Evolutionary conservation across 306 rosid species (phyloP), one percentile per base, ranked within the genome.

Genomic region (Psophocarpus tetragonolobus): DNA sequence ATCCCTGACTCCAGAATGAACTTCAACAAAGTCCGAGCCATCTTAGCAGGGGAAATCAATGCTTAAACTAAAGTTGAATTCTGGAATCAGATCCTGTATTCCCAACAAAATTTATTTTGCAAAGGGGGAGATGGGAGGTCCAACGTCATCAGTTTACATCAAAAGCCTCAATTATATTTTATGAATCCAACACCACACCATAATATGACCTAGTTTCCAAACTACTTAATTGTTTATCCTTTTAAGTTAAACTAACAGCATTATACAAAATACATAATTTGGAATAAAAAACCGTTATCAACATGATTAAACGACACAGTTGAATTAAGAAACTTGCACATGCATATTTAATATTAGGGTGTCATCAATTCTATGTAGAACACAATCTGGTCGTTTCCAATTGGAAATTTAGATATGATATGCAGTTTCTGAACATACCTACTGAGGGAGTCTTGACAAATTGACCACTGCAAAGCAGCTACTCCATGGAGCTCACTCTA

Each of bases 381-480:
- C 29, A 72, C 36, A 17, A 17, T 61, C 17, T 39, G 42, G 58
- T 60, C 78, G 35, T 41, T 42, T 76, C 57, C 73, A 60, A 60
- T 57, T 30, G 23, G 66, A 82, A 29, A 13, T 75, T 75, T 38
- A 39, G 12, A 67, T 67, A 76, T 73, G 70, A 18, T 70, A 74
- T 44, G 51, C 45, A 61, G 76, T 57, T 85, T 85, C 27, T 41
- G 36, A 68, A 35, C 68, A 53, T 89, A 90, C 98, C 96, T 90
- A 36, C 33, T 73, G 62, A 94, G 93, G 35, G 98, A 94, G 84
- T 94, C 98, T 82, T 74, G 91, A 87, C 95, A 94, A 80, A 92
- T 92, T 18, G 97, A 84, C 97, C 97, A 92, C 77, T 92, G 97
- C 88, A 94, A 81, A 83, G 98, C 98, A 82, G 98, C 97, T 58